phyloP scores from a whole-genome alignment of 2,329 filamentous ascomycete species.

The Trichocomaceae sp. region DNA sequence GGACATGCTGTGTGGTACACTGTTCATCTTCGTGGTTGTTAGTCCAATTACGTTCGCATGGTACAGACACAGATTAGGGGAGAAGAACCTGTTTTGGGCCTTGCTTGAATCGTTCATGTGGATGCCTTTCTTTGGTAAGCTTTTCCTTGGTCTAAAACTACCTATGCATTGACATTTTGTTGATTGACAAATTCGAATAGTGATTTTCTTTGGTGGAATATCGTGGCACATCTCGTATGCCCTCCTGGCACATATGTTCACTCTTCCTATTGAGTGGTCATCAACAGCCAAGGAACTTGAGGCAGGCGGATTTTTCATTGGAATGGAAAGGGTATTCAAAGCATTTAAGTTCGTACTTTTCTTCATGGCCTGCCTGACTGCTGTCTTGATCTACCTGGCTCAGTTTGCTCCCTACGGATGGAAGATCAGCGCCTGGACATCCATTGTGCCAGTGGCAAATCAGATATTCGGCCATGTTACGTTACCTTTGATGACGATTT shows the following conservation, averaged over 20 bases:
- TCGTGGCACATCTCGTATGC: slow-evolving; percentile 71
- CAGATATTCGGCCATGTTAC: slow-evolving; percentile 13
- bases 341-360: slow-evolving; percentile 58
- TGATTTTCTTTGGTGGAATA: slow-evolving; percentile 70
- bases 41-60: slow-evolving; percentile 40
- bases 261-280: slow-evolving; percentile 80
- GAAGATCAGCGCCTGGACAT: slow-evolving; percentile 10
- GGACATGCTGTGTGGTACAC: slow-evolving; percentile 17
- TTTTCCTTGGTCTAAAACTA: neutral
- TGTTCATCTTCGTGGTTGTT: slow-evolving; percentile 11
- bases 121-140: slow-evolving; percentile 47
- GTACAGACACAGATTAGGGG: slow-evolving; percentile 58
- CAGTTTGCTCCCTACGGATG: slow-evolving; percentile 7
- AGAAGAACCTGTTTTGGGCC: slow-evolving; percentile 45
- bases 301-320: slow-evolving; percentile 76
- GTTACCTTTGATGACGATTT: slow-evolving; percentile 9
- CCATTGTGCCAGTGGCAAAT: slow-evolving; percentile 11
- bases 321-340: slow-evolving; percentile 69
- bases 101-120: slow-evolving; percentile 56
- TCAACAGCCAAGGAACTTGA: slow-evolving; percentile 70
- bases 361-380: slow-evolving; percentile 12
- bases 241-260: slow-evolving; percentile 73
- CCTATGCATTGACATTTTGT: neutral
- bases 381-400: slow-evolving; percentile 7
- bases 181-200: slow-evolving; percentile 21